Conservation (phyloP, 140 eudicot species). For the Bidens hawaiensis region DNA sequence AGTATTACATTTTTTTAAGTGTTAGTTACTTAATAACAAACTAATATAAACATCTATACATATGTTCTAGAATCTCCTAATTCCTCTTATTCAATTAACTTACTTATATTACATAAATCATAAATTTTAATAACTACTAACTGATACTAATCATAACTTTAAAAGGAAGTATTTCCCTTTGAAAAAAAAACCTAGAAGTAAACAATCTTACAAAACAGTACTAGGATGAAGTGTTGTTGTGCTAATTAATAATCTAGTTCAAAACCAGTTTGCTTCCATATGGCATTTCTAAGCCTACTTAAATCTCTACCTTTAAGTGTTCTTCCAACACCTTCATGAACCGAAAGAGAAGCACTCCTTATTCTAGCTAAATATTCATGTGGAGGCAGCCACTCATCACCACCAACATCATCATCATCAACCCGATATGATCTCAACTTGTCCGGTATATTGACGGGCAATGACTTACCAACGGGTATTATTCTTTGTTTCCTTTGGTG, state of each 20-base stretch:
- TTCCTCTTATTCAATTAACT: no score
- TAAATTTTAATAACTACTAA: no score
- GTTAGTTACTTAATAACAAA: no score
- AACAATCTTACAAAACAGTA: not conserved
- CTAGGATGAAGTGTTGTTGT: no score
- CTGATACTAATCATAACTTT: no score
- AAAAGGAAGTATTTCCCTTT: not conserved
- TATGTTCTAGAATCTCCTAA: no score
- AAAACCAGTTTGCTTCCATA: constrained; percentile 55
- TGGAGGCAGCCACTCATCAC: constrained; percentile 34
- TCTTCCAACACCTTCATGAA: constrained; percentile 52
- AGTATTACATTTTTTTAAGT: no score
- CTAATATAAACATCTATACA: no score
- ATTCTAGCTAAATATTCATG: constrained; percentile 49
- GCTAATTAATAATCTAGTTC: constrained; percentile 31
- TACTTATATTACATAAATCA: no score
- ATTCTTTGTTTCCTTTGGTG: constrained; percentile 10
- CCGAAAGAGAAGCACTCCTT: constrained; percentile 41
- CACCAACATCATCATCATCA: constrained; percentile 14
- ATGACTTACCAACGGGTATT: constrained; percentile 16
- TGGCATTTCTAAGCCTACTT: constrained; percentile 53
- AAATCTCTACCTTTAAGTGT: constrained; percentile 48
- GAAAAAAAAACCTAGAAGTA: no score
- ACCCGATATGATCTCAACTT: constrained; percentile 21
- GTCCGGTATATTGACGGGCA: constrained; percentile 59